A percentile compares a stretch with the other conserved stretches of the same genome.
Evolutionary conservation across 805 yeast species (phyloP).

Genomic region (Metschnikowia santaceciliae): DNA sequence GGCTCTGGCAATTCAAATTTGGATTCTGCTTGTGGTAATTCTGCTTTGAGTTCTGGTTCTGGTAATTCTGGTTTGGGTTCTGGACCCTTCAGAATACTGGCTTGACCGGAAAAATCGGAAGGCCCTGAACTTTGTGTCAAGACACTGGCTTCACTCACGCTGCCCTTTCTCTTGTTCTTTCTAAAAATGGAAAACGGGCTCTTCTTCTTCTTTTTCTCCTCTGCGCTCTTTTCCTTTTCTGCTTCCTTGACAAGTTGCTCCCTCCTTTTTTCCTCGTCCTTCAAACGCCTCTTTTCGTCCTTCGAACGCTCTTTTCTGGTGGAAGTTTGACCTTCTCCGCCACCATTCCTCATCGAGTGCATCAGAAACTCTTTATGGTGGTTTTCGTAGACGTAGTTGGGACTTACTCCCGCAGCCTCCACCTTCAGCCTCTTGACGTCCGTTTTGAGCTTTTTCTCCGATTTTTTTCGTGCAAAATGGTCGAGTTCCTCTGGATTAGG

Average conservation of each 20-base stretch:
- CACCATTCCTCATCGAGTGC: slow-evolving; percentile 12
- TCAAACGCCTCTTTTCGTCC: slow-evolving; percentile 9
- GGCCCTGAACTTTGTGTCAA: background rate
- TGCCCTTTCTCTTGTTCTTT: slow-evolving; percentile 8
- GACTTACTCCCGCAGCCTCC: slow-evolving; percentile 15
- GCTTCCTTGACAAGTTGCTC: slow-evolving; percentile 7
- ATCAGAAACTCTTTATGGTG: slow-evolving; percentile 16
- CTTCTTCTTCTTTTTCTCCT: slow-evolving; percentile 10
- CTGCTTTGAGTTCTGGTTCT: no score
- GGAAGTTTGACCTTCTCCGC: background rate
- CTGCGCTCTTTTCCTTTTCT: slow-evolving; percentile 7
- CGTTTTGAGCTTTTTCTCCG: slow-evolving; percentile 12
- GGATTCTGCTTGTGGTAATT: no score
- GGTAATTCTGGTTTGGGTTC: no score
- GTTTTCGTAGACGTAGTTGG: slow-evolving; percentile 15
- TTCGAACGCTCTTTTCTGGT: slow-evolving; percentile 9
- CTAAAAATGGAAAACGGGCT: slow-evolving; percentile 8
- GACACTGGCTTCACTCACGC: slow-evolving; percentile 8
- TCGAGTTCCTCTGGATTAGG: background rate
- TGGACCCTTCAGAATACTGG: no score
- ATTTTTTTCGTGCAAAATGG: slow-evolving; percentile 8
- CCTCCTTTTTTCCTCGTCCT: slow-evolving; percentile 13
- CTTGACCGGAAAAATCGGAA: background rate
- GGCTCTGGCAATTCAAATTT: no score
- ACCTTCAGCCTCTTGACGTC: slow-evolving; percentile 10